Conservation (phyloP, 345 rosid species). For the Excoecaria cochinchinensis region DNA sequence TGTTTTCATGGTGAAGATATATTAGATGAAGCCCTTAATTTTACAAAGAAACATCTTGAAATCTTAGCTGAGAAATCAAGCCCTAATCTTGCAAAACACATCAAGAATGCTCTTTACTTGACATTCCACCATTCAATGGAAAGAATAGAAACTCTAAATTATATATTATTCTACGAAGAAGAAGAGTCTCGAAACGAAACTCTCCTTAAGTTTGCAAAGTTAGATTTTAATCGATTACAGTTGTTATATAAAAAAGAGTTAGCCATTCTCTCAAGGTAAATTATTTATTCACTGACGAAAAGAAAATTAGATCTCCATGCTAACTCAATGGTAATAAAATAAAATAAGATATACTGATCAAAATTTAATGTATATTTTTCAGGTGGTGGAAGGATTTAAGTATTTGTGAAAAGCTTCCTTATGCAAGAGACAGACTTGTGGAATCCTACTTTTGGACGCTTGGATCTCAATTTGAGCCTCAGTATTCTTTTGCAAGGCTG, state of each 20-base stretch:
- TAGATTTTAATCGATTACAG: no score
- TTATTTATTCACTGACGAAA: no score
- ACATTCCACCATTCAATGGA: neutral
- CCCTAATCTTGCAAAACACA: neutral
- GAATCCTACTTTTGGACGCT: conserved; percentile 1
- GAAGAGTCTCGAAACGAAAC: no score
- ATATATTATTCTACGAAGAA: neutral
- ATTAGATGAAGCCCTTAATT: conserved; percentile 32
- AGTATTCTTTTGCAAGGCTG: neutral
- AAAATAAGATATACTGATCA: no score
- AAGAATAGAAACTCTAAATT: neutral
- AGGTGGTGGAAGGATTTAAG: conserved; percentile 16
- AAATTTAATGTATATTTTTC: no score
- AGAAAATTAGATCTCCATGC: no score
- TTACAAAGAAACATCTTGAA: no score
- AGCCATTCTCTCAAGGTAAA: no score
- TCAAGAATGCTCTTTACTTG: neutral
- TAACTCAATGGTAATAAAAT: no score
- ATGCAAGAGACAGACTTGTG: conserved; percentile 9
- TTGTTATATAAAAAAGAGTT: conserved; percentile 10
- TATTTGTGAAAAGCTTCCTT: neutral
- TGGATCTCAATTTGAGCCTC: neutral
- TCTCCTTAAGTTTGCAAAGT: no score
- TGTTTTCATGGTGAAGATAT: conserved; percentile 28
- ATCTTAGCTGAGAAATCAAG: neutral